Base-by-base conservation (phyloP, 129 eudicot species). In the Flaveria ramosissima region DNA sequence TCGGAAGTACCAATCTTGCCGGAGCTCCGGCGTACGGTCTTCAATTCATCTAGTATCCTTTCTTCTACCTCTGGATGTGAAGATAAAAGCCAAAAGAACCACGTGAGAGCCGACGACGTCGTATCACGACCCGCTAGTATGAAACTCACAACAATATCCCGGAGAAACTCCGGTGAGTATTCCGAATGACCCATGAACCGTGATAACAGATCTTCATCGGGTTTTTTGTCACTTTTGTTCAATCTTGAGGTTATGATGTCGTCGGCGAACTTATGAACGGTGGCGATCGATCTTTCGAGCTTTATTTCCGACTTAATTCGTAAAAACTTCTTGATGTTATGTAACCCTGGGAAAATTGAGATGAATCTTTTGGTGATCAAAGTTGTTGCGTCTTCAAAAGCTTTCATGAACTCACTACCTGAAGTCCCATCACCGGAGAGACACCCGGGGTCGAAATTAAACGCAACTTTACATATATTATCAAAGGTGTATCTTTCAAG, bases 111-210 rank as follows among this genome's bases (percentile, higher is more conserved):
- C 0, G 98, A 68, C 9, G 98, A 90, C 7, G 96, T 88, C 1
- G 98, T 88, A 77, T 93, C 98, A 9, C 97, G 86, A 6, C 97
- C 97, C 0, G 98, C 97, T 74, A 93, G 48, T 30, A 93, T 89
- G 68, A 93, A 87, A 71, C 96, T 89, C 3, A 91, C 86, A 2
- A 87, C 84, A 1, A 88, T 84, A 60, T 88, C 96, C 48, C 96
- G 75, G 3, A 92, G 89, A 75, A 77, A 76, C 68, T 87, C 86
- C 5, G 81, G 70, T 30, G 95, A 89, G 57, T 77, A 83, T 23
- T 89, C 85, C 11, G 79, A 51, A 10, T 78, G 72, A 1, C 66
- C 79, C 61, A 91, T 87, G 63, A 93, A 93, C 11, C 98, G 88
- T 4, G 97, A 89, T 9, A 94, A 26, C 77, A 94, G 74, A 78